Base-by-base conservation (phyloP, 202 grass and related monocot genomes). In the Carex arenaria region DNA sequence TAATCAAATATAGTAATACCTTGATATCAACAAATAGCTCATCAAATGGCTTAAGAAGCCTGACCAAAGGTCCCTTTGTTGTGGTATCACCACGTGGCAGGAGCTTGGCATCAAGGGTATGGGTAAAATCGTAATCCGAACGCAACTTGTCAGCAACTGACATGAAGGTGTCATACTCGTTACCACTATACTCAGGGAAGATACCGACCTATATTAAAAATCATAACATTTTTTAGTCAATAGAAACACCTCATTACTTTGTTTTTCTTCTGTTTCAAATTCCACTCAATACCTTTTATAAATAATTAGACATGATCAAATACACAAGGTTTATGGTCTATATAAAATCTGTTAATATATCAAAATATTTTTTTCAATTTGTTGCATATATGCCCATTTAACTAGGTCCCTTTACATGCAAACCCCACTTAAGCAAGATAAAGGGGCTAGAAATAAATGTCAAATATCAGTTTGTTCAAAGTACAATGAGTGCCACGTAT, bases 11-110 rank as follows among this genome's bases (percentile, higher is more conserved):
- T 60, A 20, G 45, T 11, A 49, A 80, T 9, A 97, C 95, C 95
- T 94, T 89, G 85, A 67, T 93, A 90, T 97, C 95, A 64, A 94
- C 86, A 61, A 93, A 79, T 28, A 97, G 90, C 83, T 97, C 95
- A 81, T 97, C 95, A 78, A 97, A 97, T 67, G 92, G 95, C 64
- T 97, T 97, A 72, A 94, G 85, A 42, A 98, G 66, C 89, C 95
- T 90, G 81, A 98, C 87, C 55, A 94, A 45, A 62, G 95, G 95
- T 54, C 86, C 62, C 60, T 87, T 85, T 0, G 88, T 85, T 8
- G 85, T 82, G 0, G 79, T 72, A 71, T 91, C 92, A 82, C 90
- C 92, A 28, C 89, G 95, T 65, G 95, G 92, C 82, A 98, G 95
- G 51, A 94, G 82, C 61, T 93, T 93, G 22, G 90, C 89, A 53